These are phyloP conservation scores for Penicillium capsulatum DNA, from an alignment of 2,329 filamentous ascomycete species.

Conservation along the genomic window DNA sequence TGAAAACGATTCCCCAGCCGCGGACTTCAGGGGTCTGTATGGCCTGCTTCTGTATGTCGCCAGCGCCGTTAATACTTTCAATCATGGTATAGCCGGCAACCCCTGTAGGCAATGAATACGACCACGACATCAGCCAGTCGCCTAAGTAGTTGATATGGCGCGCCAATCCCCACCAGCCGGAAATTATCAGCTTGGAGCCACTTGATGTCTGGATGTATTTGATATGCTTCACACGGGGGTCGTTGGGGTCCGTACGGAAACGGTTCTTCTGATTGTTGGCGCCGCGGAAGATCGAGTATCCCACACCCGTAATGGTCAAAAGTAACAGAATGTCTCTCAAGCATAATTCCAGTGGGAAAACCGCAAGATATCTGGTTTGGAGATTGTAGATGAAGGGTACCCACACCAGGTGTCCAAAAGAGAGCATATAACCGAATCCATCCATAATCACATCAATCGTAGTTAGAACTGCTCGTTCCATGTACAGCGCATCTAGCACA, in stretches of 20 bases:
- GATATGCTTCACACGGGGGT: constrained; percentile 73
- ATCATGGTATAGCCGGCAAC: constrained; percentile 74
- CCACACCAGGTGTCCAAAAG: constrained; percentile 91
- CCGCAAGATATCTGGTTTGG: constrained; percentile 77
- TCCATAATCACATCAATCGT: constrained; percentile 93
- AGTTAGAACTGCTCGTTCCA: constrained; percentile 83
- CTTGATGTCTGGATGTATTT: constrained; percentile 79
- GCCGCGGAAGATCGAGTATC: constrained; percentile 91
- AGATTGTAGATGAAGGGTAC: constrained; percentile 84
- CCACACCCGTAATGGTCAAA: constrained; percentile 62
- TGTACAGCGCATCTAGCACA: constrained; percentile 77
- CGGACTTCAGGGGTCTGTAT: constrained; percentile 68
- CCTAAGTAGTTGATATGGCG: constrained; percentile 95
- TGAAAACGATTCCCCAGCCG: constrained; percentile 82
- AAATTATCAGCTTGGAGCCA: constrained; percentile 74
- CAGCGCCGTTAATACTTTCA: constrained; percentile 44
- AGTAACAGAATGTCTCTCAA: no score
- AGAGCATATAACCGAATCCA: constrained; percentile 91
- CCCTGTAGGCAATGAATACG: constrained; percentile 81
- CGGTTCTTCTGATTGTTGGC: constrained; percentile 92
- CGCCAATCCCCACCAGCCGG: constrained; percentile 89
- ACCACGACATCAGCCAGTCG: constrained; percentile 92
- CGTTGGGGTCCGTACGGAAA: constrained; percentile 81
- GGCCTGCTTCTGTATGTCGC: constrained; percentile 65
- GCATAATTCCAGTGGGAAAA: constrained; percentile 68